Evolutionary conservation across 257 asterid genomes (phyloP).

Genomic region (Jasminum sambac): DNA sequence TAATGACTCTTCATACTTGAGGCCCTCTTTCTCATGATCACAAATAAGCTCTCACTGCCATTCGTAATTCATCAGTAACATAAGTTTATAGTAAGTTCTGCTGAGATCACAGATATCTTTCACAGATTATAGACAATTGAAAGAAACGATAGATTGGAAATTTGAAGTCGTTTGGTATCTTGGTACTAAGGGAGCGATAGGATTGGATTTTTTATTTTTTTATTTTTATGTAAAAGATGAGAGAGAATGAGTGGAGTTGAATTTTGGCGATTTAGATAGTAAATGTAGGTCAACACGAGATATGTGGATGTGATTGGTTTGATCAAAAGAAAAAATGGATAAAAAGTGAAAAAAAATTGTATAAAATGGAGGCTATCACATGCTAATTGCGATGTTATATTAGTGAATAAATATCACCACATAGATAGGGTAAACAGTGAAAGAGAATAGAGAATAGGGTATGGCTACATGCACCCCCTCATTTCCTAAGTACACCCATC

Average conservation of each 20-base stretch:
- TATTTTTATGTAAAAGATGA: no score
- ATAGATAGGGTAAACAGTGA: background rate
- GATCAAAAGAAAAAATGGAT: no score
- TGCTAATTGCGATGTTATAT: conserved; percentile 1
- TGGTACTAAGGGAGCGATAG: no score
- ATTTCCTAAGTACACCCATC: no score
- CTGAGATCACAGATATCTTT: conserved; percentile 4
- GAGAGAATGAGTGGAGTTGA: no score
- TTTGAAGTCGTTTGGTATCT: conserved; percentile 9
- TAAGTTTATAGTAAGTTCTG: conserved; percentile 16
- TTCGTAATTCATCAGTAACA: conserved; percentile 75
- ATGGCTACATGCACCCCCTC: no score
- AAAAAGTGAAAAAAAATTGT: no score
- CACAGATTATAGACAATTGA: background rate
- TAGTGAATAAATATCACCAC: background rate
- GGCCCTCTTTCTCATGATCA: conserved; percentile 58
- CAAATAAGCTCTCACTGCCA: conserved; percentile 97
- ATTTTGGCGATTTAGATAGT: no score
- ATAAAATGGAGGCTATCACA: no score
- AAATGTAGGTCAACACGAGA: no score
- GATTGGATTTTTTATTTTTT: no score
- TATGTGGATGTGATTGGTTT: no score
- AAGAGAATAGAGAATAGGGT: background rate
- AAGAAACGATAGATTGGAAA: conserved; percentile 10
- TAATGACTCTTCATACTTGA: conserved; percentile 73